Evolutionary conservation across 1,284 basidiomycete genomes (phyloP).

Genomic region (Lignosus rhinocerotis): DNA sequence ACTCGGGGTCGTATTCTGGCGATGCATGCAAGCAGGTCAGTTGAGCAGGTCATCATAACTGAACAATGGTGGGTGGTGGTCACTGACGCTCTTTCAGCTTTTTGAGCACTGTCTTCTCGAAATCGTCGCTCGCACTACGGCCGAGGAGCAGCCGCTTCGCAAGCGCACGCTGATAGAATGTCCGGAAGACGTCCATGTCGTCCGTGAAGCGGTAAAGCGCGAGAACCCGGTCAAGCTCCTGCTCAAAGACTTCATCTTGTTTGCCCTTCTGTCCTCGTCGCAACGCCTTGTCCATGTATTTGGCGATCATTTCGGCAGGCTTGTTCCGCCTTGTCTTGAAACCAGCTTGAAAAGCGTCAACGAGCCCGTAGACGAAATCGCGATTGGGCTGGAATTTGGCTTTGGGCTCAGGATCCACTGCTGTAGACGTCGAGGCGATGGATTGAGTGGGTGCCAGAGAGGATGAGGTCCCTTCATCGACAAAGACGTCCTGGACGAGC

Average conservation of each 20-base stretch:
- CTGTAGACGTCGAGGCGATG: constrained; percentile 26
- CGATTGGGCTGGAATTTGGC: constrained; percentile 42
- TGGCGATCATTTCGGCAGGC: constrained; percentile 95
- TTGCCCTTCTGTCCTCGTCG: constrained; percentile 79
- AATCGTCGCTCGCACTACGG: constrained; percentile 88
- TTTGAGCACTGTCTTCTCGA: constrained; percentile 87
- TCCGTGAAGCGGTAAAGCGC: constrained; percentile 86
- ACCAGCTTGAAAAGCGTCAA: constrained; percentile 78
- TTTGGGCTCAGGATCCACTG: constrained; percentile 7
- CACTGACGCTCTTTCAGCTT: constrained; percentile 82
- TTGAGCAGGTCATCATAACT: neutral
- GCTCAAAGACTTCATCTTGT: constrained; percentile 72
- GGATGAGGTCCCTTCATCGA: constrained; percentile 26
- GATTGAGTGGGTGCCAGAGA: constrained; percentile 2
- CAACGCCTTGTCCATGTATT: constrained; percentile 86
- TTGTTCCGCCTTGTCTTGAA: constrained; percentile 84
- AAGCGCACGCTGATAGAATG: constrained; percentile 89
- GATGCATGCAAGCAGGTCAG: neutral
- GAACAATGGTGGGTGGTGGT: neutral
- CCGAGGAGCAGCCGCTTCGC: constrained; percentile 88
- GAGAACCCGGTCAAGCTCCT: constrained; percentile 75
- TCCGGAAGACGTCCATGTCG: constrained; percentile 92
- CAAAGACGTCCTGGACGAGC: constrained; percentile 51
- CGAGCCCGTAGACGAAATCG: constrained; percentile 61
- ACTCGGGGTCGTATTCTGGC: constrained; percentile 85